Base-by-base conservation (phyloP, 2,329 filamentous ascomycete genomes). In the Biscogniauxia sp. region DNA sequence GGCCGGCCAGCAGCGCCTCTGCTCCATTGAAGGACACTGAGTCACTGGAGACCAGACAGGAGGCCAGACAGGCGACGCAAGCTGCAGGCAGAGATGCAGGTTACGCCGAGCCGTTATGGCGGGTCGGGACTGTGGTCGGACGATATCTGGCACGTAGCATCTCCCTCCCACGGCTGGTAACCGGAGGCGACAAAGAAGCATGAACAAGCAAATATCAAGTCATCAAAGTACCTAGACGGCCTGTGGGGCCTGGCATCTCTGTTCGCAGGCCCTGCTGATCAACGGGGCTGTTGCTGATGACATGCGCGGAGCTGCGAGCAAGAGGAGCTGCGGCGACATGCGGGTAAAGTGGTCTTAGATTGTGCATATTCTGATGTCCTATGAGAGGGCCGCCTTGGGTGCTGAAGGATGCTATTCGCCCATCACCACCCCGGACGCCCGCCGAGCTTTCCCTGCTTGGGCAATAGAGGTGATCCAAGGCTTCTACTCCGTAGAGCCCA, bases 291-390 rank as follows among this genome's bases (percentile, higher is more conserved):
- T 54, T 64, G 60, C 58, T 58, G 60, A 65, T 60, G 61, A 61
- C 60, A 66, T 66, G 64, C 65, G 64, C 65, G 51, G 62, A 45
- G 64, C 62, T 64, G 65, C 68, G 65, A 70, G 69, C 63, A 64
- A 73, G 68, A 69, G 67, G 66, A 72, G 73, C 75, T 79, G 78
- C 78, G 77, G 78, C 77, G 76, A 78, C 71, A 75, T 78, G 74
- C 74, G 70, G 69, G 74, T 72, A 75, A 75, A 70, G 68, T 67
- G 67, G 70, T 73, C 72, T 75, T 72, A 71, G 74, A 72, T 70
- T 67, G 66, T 77, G 76, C 77, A 78, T 75, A 72, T 70, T 65
- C 66, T 61, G 68, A 76, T 67, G 70, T 71, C 77, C 76, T 78
- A 78, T 78, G 68, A 75, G 74, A 73, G 68, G 58, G 56, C 68